phyloP scores from a whole-genome alignment of 2,329 filamentous ascomycete genomes.

The Teratosphaeria gauchensis region DNA sequence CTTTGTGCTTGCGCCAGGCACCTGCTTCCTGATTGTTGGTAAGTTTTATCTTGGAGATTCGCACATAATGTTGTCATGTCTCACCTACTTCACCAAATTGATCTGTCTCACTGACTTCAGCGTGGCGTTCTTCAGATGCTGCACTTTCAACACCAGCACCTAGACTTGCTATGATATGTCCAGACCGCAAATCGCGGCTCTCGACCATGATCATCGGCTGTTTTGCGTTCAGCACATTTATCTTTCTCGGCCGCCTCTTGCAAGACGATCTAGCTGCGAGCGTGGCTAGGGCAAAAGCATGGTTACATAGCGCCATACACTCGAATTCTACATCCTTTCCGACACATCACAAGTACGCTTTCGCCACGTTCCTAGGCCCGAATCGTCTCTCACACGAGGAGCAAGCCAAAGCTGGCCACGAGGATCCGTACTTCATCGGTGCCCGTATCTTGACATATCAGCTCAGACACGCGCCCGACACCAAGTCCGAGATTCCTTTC shows the following conservation, averaged over 20 bases:
- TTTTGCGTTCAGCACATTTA: not conserved
- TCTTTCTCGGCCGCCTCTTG: not conserved
- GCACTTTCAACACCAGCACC: not conserved
- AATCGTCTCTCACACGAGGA: not conserved
- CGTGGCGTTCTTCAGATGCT: not conserved
- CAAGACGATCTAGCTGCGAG: not conserved
- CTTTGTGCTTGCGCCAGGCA: too few species aligned
- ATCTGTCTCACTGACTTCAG: not conserved
- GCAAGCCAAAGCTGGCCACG: not conserved
- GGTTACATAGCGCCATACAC: not conserved
- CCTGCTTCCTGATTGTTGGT: too few species aligned
- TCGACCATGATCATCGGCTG: not conserved
- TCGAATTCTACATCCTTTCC: not conserved
- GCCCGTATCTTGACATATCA: conserved; percentile 23
- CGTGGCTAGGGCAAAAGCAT: not conserved
- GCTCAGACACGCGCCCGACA: conserved; percentile 23
- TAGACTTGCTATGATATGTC: not conserved
- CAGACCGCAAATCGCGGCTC: not conserved
- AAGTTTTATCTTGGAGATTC: too few species aligned
- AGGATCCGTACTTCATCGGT: conserved; percentile 22
- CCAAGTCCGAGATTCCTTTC: conserved; percentile 19
- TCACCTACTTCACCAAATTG: not conserved
- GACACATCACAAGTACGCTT: not conserved
- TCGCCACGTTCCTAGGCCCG: not conserved
- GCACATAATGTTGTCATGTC: not conserved